Evolutionary conservation across 257 asterid genomes (phyloP), one percentile per base, ranked within the genome.

Genomic region (Dorcoceras hygrometricum): DNA sequence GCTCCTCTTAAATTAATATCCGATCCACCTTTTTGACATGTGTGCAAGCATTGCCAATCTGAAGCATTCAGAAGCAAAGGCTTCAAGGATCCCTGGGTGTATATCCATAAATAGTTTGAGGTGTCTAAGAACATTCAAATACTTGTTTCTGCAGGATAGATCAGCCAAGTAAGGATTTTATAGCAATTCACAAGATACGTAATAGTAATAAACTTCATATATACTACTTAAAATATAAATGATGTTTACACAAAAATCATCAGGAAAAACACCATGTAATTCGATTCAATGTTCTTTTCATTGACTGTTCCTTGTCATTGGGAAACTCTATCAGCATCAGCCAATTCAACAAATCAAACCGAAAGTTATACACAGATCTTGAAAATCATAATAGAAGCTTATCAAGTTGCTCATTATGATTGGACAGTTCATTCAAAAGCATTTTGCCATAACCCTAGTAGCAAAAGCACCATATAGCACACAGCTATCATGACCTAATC

Each of bases 21-120:
- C 51, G 6, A 43, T 43, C 51, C 51, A 43, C 51, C 51, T 43
- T 43, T 43, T 12, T 4, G 19, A 50, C 48, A 50, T 19, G 65
- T 69, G 68, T 43, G 10, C n/a, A 64, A 59, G 39, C 63, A 57
- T 57, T 57, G 62, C 64, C 61, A 59, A 57, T 66, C 75, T 66
- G 71, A 69, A 39, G 63, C 66, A 68, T 63, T 32, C 65, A 22
- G 11, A 46, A 22, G 57, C 26, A 61, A 51, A 63, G 23, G 6
- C 48, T 29, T 62, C 12, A 63, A 48, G 57, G 56, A 53, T 65
- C 60, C 72, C 20, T 48, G 27, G 2, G 23, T 23, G 59, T 29
- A 48, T n/a, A 57, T 61, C 43, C 14, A 23, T 23, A 28, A 24
- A 62, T 4, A 31, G 32, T 48, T 23, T 18, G 14, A 25, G 48